Conservation (phyloP, 257 asterid genomes). For the Petrea volubilis region DNA sequence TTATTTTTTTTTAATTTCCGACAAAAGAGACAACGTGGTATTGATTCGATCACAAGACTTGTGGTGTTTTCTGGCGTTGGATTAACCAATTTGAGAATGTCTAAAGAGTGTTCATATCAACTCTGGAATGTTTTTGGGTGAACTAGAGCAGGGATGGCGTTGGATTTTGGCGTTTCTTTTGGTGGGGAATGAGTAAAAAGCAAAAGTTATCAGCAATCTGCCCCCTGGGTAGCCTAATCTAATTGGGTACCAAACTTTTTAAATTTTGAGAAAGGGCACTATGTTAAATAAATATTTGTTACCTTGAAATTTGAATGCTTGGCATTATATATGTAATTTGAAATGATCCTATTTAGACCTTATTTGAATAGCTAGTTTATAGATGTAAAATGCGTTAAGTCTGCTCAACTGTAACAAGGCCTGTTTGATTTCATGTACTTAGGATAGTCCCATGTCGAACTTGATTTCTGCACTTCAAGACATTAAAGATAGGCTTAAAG, state of each 20-base stretch:
- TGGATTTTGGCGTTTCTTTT: conserved; percentile 74
- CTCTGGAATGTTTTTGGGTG: conserved; percentile 89
- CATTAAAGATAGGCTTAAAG: too few relatives aligned
- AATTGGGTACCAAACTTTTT: background rate
- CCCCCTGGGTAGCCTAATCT: background rate
- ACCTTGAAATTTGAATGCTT: background rate
- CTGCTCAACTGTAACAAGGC: too few relatives aligned
- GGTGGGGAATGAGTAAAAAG: conserved; percentile 32
- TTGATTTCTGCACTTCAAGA: too few relatives aligned
- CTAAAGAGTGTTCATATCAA: conserved; percentile 85
- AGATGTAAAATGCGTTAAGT: background rate
- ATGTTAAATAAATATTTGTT: background rate
- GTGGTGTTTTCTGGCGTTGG: conserved; percentile 28
- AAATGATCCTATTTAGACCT: background rate
- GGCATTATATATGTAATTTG: background rate
- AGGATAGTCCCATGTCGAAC: too few relatives aligned
- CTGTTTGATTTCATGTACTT: too few relatives aligned
- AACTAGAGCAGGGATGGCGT: conserved; percentile 66
- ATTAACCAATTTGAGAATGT: conserved; percentile 67
- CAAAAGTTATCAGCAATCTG: conserved; percentile 13
- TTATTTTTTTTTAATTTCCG: too few relatives aligned
- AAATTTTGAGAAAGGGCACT: background rate
- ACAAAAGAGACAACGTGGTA: background rate
- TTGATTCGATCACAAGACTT: conserved; percentile 12
- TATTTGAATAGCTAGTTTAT: background rate